These are phyloP conservation scores for Aspergillus sp. DNA, from an alignment of 2,329 filamentous ascomycete species.

Conservation along the genomic window DNA sequence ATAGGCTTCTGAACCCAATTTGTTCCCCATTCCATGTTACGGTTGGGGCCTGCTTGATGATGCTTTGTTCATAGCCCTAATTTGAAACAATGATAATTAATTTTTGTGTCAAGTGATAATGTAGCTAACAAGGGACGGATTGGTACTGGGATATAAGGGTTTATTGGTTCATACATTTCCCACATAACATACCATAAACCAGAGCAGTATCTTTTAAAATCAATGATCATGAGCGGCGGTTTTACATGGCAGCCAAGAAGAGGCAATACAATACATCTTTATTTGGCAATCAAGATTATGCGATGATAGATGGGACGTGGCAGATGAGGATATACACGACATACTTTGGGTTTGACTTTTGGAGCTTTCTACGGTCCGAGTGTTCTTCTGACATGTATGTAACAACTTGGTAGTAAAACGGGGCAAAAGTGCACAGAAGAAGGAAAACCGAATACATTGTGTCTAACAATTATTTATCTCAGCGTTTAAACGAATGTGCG, in stretches of 20 bases:
- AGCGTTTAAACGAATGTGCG: slow-evolving; percentile 44
- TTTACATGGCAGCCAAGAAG: no score
- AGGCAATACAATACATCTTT: no score
- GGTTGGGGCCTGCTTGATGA: background rate
- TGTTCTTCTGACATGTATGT: background rate
- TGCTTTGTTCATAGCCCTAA: background rate
- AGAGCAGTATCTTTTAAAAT: background rate
- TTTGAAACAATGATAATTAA: background rate
- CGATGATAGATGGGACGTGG: background rate
- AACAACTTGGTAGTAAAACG: background rate
- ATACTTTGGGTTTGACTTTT: background rate
- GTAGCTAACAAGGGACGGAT: background rate
- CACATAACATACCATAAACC: no score
- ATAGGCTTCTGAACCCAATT: slow-evolving; percentile 2
- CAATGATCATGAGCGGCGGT: background rate
- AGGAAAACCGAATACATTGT: slow-evolving; percentile 10
- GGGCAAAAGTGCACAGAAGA: background rate
- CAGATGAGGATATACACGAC: background rate
- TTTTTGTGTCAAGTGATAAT: background rate
- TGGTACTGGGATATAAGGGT: no score
- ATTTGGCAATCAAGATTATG: background rate
- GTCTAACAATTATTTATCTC: background rate
- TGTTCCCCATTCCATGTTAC: background rate
- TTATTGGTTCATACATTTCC: no score
- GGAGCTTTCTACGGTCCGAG: background rate